Evolutionary conservation across 495 filamentous ascomycete genomes (phyloP).

Genomic region (Xylaria palmicola): DNA sequence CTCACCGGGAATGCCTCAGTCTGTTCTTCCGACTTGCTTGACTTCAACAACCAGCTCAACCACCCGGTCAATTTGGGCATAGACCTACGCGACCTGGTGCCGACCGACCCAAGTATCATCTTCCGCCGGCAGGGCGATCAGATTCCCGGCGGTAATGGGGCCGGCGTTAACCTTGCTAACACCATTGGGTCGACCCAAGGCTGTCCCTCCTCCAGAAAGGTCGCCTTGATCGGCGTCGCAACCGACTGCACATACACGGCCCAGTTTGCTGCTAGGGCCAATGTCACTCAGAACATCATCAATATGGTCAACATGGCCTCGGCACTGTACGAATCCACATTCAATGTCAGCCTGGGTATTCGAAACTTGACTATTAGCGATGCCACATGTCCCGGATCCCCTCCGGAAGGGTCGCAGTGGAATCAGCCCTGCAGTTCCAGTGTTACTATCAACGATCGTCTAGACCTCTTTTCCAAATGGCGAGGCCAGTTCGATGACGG

Average conservation of each 20-base stretch:
- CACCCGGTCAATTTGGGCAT: conserved; percentile 61
- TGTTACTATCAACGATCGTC: conserved; percentile 69
- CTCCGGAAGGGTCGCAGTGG: conserved; percentile 69
- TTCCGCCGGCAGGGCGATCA: conserved; percentile 51
- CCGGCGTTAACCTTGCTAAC: conserved; percentile 74
- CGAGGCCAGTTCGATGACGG: conserved; percentile 66
- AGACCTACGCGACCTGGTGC: conserved; percentile 31
- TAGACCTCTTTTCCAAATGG: conserved; percentile 90
- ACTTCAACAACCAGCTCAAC: conserved; percentile 65
- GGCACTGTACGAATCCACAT: conserved; percentile 78
- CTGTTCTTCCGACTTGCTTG: conserved; percentile 66
- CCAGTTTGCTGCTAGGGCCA: conserved; percentile 61
- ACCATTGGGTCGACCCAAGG: conserved; percentile 81
- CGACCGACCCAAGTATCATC: conserved; percentile 31
- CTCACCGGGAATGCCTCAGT: conserved; percentile 27
- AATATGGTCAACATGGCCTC: conserved; percentile 84
- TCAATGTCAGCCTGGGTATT: conserved; percentile 91
- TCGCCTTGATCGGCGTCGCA: conserved; percentile 88
- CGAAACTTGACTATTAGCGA: conserved; percentile 78
- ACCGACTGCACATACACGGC: conserved; percentile 86
- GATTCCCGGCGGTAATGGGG: conserved; percentile 70
- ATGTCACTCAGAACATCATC: conserved; percentile 71
- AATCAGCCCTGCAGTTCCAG: conserved; percentile 68
- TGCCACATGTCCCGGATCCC: conserved; percentile 62
- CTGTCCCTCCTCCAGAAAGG: conserved; percentile 83